These are phyloP conservation scores for Berkeleyomyces rouxiae DNA, from an alignment of 2,329 filamentous ascomycete species.

Conservation along the genomic window DNA sequence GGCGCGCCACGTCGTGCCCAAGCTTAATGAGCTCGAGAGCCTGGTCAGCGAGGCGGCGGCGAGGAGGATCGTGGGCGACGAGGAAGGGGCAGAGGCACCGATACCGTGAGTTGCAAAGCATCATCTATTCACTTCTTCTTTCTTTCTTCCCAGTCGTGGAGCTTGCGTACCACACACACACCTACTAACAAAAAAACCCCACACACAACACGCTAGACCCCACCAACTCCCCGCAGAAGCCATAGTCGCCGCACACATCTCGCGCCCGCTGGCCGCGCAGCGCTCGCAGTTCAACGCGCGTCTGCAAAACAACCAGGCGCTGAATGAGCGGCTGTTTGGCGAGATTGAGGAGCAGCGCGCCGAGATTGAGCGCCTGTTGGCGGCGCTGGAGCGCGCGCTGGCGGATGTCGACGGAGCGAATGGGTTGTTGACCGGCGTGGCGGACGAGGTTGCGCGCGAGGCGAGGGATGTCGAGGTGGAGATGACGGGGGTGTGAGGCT, in stretches of 20 bases:
- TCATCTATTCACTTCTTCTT: background rate
- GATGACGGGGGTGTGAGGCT: slow-evolving; percentile 19
- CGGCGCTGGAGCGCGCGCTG: slow-evolving; percentile 32
- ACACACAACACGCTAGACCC: slow-evolving; percentile 24
- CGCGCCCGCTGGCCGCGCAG: slow-evolving; percentile 34
- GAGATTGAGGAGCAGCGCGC: slow-evolving; percentile 35
- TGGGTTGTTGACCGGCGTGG: slow-evolving; percentile 29
- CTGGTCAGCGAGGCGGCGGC: slow-evolving; percentile 34
- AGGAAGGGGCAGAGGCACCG: slow-evolving; percentile 20
- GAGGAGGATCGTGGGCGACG: slow-evolving; percentile 21
- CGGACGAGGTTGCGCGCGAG: slow-evolving; percentile 33
- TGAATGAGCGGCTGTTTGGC: slow-evolving; percentile 37
- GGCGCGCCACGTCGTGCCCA: slow-evolving; percentile 35
- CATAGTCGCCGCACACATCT: slow-evolving; percentile 38
- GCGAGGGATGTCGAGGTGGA: slow-evolving; percentile 29
- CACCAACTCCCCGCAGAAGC: slow-evolving; percentile 37
- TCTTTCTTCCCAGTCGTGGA: background rate
- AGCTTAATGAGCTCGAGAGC: slow-evolving; percentile 42
- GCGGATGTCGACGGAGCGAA: slow-evolving; percentile 39
- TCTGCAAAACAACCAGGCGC: slow-evolving; percentile 38
- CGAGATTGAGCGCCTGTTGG: slow-evolving; percentile 36
- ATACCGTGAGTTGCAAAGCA: slow-evolving; percentile 27
- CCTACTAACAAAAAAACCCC: slow-evolving; percentile 9
- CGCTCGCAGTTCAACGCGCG: slow-evolving; percentile 39
- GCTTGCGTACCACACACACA: background rate